Evolutionary conservation across 1,139 yeast species (phyloP).

Genomic region (Candida tetrigidarum): DNA sequence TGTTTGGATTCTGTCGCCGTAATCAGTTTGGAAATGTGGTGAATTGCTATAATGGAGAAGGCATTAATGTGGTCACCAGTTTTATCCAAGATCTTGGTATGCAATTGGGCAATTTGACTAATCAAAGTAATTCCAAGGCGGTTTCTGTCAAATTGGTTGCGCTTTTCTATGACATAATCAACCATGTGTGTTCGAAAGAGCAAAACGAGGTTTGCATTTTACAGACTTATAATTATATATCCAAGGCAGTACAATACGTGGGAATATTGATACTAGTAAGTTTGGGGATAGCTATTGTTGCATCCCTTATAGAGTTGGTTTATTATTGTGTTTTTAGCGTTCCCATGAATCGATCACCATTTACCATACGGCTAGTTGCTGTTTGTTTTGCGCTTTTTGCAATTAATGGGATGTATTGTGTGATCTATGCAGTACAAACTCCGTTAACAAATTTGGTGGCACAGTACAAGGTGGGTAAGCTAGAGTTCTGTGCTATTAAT

Average conservation of each 20-base stretch:
- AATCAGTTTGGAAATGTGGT: conserved; percentile 22
- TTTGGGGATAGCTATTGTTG: conserved; percentile 1
- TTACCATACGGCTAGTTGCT: background rate
- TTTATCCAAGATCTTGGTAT: conserved; percentile 54
- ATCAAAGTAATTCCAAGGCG: conserved; percentile 35
- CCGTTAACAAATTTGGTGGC: conserved; percentile 2
- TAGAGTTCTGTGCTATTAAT: conserved; percentile 5
- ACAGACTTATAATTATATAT: conserved; percentile 11
- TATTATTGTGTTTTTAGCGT: background rate
- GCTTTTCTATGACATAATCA: conserved; percentile 19
- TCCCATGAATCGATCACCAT: background rate
- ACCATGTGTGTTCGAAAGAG: conserved; percentile 16
- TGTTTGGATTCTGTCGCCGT: conserved; percentile 53
- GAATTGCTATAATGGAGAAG: conserved; percentile 42
- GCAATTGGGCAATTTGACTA: conserved; percentile 48
- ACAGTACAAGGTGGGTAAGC: conserved; percentile 11
- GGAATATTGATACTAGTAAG: conserved; percentile 3
- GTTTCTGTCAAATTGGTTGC: conserved; percentile 46
- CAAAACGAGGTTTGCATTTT: conserved; percentile 12
- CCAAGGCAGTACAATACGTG: conserved; percentile 6
- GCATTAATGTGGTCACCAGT: conserved; percentile 50
- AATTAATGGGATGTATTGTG: conserved; percentile 5
- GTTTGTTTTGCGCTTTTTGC: conserved; percentile 1
- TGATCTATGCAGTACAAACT: conserved; percentile 4
- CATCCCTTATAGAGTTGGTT: conserved; percentile 2